phyloP scores from a whole-genome alignment of 768 basidiomycete species.

The Lentinus tigrinus region DNA sequence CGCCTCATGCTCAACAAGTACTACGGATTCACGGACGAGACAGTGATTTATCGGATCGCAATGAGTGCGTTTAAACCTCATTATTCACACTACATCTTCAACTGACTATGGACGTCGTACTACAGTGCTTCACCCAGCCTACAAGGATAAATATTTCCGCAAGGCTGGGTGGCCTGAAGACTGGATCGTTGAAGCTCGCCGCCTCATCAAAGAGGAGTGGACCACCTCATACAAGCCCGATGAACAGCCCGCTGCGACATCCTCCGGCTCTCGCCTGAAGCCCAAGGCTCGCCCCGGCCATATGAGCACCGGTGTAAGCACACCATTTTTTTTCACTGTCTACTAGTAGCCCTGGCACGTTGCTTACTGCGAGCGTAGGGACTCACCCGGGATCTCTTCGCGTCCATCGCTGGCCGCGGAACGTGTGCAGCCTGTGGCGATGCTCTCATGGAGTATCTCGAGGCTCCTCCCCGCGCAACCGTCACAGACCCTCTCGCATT shows the following conservation, averaged over 20 bases:
- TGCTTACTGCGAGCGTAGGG: not conserved
- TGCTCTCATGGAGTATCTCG: not conserved
- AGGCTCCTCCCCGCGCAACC: not conserved
- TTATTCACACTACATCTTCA: not conserved
- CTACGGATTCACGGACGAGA: conserved; percentile 27
- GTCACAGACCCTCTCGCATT: not conserved
- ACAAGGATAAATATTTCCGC: conserved; percentile 29
- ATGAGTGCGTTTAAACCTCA: conserved; percentile 25
- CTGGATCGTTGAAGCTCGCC: conserved; percentile 29
- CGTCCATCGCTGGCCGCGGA: not conserved
- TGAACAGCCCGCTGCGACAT: too few relatives aligned
- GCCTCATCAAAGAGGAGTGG: conserved; percentile 22
- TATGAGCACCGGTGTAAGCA: not conserved
- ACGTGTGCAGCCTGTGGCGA: not conserved
- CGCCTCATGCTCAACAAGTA: conserved; percentile 29
- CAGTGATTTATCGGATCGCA: conserved; percentile 25
- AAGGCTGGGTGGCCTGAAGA: conserved; percentile 21
- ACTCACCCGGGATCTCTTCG: not conserved
- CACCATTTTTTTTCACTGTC: too few relatives aligned
- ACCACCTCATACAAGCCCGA: conserved; percentile 19
- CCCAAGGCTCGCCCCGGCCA: not conserved
- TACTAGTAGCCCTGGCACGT: not conserved
- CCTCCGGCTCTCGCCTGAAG: too few relatives aligned
- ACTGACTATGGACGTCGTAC: not conserved
- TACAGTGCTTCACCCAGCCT: conserved; percentile 28